Evolutionary conservation across 1,284 basidiomycete genomes (phyloP).

Genomic region (Rhodotorula sp.): DNA sequence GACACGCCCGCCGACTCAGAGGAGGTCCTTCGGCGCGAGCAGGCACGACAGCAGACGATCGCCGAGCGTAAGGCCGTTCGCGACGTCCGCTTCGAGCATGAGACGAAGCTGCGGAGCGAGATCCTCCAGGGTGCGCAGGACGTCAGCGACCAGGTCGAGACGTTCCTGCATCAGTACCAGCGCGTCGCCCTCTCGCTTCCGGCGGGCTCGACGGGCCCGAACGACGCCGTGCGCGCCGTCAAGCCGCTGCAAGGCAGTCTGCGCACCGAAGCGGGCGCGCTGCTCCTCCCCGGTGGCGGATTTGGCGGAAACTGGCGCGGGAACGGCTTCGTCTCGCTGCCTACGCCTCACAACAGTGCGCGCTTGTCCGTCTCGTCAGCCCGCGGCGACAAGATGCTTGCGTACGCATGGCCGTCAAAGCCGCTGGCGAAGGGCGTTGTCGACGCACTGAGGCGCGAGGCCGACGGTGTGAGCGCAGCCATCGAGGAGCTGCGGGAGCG

Average conservation of each 20-base stretch:
- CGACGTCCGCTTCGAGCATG: slow-evolving; percentile 34
- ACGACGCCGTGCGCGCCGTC: slow-evolving; percentile 24
- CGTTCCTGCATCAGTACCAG: slow-evolving; percentile 72
- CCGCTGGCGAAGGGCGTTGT: slow-evolving; percentile 22
- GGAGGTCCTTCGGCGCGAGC: slow-evolving; percentile 18
- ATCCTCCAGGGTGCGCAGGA: slow-evolving; percentile 65
- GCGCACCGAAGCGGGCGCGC: slow-evolving; percentile 42
- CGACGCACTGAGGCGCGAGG: slow-evolving; percentile 1
- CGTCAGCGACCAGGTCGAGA: slow-evolving; percentile 68
- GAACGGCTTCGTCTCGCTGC: slow-evolving; percentile 50
- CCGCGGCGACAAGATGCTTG: background rate
- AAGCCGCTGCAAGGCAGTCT: slow-evolving; percentile 32
- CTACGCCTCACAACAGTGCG: slow-evolving; percentile 15
- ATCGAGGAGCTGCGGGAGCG: slow-evolving; percentile 12
- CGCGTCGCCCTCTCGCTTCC: slow-evolving; percentile 47
- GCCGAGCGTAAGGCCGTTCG: slow-evolving; percentile 11
- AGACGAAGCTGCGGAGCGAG: slow-evolving; percentile 42
- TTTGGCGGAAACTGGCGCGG: slow-evolving; percentile 50
- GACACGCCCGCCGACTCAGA: slow-evolving; percentile 29
- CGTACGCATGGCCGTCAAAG: slow-evolving; percentile 28
- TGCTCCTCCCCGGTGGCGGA: slow-evolving; percentile 47
- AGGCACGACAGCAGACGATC: slow-evolving; percentile 22
- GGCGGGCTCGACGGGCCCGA: slow-evolving; percentile 1
- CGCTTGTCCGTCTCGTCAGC: background rate
- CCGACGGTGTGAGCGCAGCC: background rate